Base-by-base conservation (phyloP, 2,329 filamentous ascomycete genomes). In the Pseudogymnoascus sp. region DNA sequence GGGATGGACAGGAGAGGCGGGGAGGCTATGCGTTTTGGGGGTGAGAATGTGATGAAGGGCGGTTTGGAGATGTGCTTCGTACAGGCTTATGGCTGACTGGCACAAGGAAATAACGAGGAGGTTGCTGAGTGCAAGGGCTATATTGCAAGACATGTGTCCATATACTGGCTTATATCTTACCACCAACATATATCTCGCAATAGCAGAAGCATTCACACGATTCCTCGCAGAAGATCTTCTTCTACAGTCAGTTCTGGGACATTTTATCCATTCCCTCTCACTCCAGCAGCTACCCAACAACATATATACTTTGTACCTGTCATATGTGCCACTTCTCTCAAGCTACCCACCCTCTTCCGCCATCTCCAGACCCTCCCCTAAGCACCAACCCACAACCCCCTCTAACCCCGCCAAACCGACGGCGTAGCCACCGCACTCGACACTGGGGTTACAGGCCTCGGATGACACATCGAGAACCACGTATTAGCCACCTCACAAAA, bases 1-100 rank as follows among this genome's bases (percentile, higher is more conserved):
- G 69, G 84, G 81, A 1, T 82, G 84, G 80, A 77, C 75, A 16
- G 71, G 75, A 19, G 62, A 74, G 64, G 67, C 76, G 24, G 74
- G 73, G 38, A 75, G 73, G 62, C 65, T 80, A 6, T 77, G 73
- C 63, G 72, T 80, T 28, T 68, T 82, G 56, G 76, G 77, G 10
- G 75, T 78, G 33, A 76, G 76, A 60, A 76, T 73, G 70, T 79
- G 69, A 75, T 26, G 19, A 43, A 8, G 24, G 26, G 14, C 4
- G 26, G n/a, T 16, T 16, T 31, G 46, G 26, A 31, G 14, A 6
- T 16, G 46, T 53, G 46, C n/a, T 31, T 16, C 24, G 22, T 28
- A 6, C 6, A 28, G 24, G 43, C 12, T 28, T 33, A 19, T 31
- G n/a, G 26, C 26, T 33, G 26, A 31, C 26, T 31, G 26, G n/a